phyloP scores from a whole-genome alignment of 75 land plant species.

The Pinus taeda region DNA sequence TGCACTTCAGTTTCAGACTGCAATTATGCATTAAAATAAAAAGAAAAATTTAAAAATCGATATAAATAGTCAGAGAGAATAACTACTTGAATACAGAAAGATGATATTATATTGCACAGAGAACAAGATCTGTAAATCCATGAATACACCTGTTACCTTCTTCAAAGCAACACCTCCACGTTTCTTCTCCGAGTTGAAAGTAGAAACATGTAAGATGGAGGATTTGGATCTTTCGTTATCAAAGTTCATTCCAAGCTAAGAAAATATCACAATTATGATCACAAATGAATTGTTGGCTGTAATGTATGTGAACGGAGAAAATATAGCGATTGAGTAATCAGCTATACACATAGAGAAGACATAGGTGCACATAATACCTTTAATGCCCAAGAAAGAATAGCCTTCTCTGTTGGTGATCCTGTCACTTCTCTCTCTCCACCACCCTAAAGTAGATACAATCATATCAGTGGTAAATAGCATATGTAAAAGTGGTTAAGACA shows the following conservation, averaged over 20 bases:
- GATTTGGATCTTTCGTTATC: conserved; percentile 16
- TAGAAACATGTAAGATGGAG: conserved; percentile 54
- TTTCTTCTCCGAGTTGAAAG: conserved; percentile 95
- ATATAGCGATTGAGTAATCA: neutral
- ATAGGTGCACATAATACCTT: conserved; percentile 41
- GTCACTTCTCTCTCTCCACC: conserved; percentile 62
- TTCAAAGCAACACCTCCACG: conserved; percentile 78
- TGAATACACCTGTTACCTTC: conserved; percentile 21
- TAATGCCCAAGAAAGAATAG: conserved; percentile 85
- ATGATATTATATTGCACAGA: too few relatives aligned
- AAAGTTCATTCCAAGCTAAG: conserved; percentile 85
- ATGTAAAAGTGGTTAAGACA: neutral
- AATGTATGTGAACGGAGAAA: neutral
- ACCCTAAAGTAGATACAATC: conserved; percentile 26
- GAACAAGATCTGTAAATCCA: neutral
- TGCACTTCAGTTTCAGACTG: conserved; percentile 14
- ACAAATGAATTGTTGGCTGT: neutral
- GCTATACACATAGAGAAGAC: neutral
- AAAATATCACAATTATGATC: neutral
- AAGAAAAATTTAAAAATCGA: neutral
- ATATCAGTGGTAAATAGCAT: neutral
- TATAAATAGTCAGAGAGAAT: too few relatives aligned
- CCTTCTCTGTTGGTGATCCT: conserved; percentile 95
- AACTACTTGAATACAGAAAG: too few relatives aligned
- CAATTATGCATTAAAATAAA: neutral